These are phyloP conservation scores for Leucosporidium yakuticum DNA, from an alignment of 768 basidiomycete genomes.

Conservation along the genomic window DNA sequence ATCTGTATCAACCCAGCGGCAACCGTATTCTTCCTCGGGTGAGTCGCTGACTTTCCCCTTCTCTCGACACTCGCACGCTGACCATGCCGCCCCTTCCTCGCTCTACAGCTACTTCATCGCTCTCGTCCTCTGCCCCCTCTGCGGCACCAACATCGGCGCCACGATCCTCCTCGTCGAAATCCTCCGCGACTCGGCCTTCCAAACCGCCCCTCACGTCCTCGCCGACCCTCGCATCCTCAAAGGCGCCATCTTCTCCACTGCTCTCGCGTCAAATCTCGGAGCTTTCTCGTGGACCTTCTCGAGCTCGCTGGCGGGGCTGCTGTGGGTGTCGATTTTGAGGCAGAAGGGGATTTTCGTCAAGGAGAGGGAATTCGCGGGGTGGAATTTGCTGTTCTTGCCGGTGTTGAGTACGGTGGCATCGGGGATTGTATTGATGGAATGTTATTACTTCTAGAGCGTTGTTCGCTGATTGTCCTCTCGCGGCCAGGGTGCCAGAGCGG, in stretches of 20 bases:
- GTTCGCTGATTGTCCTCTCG: too few relatives aligned
- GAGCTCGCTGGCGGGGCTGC: slow-evolving; percentile 76
- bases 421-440: slow-evolving; percentile 64
- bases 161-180: slow-evolving; percentile 83
- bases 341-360: slow-evolving; percentile 65
- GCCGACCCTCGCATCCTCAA: slow-evolving; percentile 39
- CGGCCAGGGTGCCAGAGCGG: too few relatives aligned
- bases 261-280: slow-evolving; percentile 81
- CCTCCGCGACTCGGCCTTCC: slow-evolving; percentile 46
- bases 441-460: not conserved
- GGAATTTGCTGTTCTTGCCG: slow-evolving; percentile 64
- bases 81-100: slow-evolving; percentile 40
- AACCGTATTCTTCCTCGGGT: slow-evolving; percentile 62
- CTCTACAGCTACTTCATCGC: slow-evolving; percentile 51
- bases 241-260: slow-evolving; percentile 59
- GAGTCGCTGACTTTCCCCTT: slow-evolving; percentile 44
- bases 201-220: slow-evolving; percentile 15
- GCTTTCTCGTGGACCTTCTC: slow-evolving; percentile 85
- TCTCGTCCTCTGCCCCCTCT: slow-evolving; percentile 45
- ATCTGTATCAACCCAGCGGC: slow-evolving; percentile 52
- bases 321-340: slow-evolving; percentile 69
- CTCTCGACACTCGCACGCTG: not conserved
- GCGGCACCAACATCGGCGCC: slow-evolving; percentile 85
- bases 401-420: slow-evolving; percentile 63
- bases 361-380: slow-evolving; percentile 60